Conservation (phyloP, 108 stramenopile species). For the Pseudonitzschia delicatissima region DNA sequence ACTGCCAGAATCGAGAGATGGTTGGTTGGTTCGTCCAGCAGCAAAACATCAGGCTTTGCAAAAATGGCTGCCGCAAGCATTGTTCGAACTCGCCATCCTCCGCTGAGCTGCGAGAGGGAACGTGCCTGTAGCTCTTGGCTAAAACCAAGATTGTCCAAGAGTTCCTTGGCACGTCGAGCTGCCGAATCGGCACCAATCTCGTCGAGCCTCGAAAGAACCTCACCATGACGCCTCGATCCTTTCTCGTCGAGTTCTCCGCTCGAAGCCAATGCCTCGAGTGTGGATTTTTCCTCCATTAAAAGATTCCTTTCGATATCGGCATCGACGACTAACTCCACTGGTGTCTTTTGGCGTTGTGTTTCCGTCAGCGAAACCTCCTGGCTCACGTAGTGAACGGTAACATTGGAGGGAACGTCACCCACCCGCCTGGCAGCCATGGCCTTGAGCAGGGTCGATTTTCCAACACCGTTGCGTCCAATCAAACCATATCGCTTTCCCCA, state of each 20-base stretch:
- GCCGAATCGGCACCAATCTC: slow-evolving; percentile 58
- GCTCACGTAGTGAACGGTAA: slow-evolving; percentile 66
- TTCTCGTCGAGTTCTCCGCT: slow-evolving; percentile 21
- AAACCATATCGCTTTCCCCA: slow-evolving; percentile 79
- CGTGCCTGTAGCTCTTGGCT: slow-evolving; percentile 37
- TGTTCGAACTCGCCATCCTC: slow-evolving; percentile 95
- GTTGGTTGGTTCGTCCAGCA: slow-evolving; percentile 60
- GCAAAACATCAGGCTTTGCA: slow-evolving; percentile 74
- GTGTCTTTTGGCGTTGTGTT: slow-evolving; percentile 25
- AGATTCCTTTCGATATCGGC: slow-evolving; percentile 61
- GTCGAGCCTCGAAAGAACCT: slow-evolving; percentile 46
- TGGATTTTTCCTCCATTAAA: slow-evolving; percentile 30
- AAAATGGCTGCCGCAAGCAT: slow-evolving; percentile 80
- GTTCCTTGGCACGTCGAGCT: slow-evolving; percentile 52
- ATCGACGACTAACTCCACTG: slow-evolving; percentile 51
- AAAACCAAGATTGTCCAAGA: slow-evolving; percentile 64
- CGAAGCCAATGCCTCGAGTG: slow-evolving; percentile 15
- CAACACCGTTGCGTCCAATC: slow-evolving; percentile 87
- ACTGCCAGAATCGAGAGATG: slow-evolving; percentile 89
- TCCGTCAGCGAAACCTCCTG: slow-evolving; percentile 59
- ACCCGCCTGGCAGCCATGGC: slow-evolving; percentile 33
- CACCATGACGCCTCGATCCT: slow-evolving; percentile 12
- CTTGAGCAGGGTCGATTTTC: slow-evolving; percentile 17
- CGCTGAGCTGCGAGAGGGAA: slow-evolving; percentile 54
- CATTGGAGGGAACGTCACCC: slow-evolving; percentile 54